These are phyloP conservation scores for Thuja plicata DNA, from an alignment of 83 land plant genomes.

Conservation along the genomic window DNA sequence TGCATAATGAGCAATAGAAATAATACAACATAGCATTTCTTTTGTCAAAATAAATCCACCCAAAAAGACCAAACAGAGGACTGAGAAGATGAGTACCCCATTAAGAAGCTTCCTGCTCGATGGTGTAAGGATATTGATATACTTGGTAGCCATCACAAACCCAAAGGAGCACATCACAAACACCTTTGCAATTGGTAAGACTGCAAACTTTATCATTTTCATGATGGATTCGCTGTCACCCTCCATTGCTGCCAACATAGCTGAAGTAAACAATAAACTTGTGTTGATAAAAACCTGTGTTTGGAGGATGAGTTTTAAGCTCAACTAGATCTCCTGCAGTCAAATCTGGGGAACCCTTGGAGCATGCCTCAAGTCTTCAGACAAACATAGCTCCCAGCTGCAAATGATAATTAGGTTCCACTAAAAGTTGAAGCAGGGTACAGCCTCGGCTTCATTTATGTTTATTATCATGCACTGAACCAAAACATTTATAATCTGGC, in stretches of 20 bases:
- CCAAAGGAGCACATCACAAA: conserved; percentile 87
- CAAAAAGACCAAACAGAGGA: not conserved
- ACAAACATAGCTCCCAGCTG: not conserved
- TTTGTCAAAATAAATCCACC: not conserved
- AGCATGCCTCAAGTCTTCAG: not conserved
- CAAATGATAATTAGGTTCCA: not conserved
- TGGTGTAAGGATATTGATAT: conserved; percentile 76
- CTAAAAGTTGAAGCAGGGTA: not conserved
- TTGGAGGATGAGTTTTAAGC: not conserved
- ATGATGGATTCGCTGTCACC: conserved; percentile 48
- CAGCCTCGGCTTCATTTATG: not conserved
- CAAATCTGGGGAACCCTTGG: not conserved
- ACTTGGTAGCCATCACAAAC: conserved; percentile 79
- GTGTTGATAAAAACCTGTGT: not conserved
- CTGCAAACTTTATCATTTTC: conserved; percentile 62
- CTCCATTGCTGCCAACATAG: not conserved
- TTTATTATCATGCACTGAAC: not conserved
- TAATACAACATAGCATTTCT: not conserved
- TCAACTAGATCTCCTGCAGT: not conserved
- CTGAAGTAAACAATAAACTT: not conserved
- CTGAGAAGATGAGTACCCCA: conserved; percentile 47
- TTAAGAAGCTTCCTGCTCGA: conserved; percentile 72
- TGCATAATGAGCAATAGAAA: not conserved
- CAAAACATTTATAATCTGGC: not conserved
- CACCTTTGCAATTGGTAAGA: conserved; percentile 85